A percentile compares a stretch with the other conserved stretches of the same genome.
Evolutionary conservation across 305 asterid genomes (phyloP).

Genomic region (Fraxinus ornus): DNA sequence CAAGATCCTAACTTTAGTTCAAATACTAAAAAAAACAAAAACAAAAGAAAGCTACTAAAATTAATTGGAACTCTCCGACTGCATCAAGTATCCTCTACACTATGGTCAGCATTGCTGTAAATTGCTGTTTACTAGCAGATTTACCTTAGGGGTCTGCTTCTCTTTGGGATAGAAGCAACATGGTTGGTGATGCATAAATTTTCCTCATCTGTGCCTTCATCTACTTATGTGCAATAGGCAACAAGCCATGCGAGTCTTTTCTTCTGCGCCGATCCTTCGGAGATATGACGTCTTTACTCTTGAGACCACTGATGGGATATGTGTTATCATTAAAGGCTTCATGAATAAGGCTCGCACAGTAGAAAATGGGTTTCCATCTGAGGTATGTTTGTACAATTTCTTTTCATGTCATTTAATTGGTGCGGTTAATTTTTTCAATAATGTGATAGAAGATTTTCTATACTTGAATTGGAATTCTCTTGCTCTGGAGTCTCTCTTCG

Average conservation of each 20-base stretch:
- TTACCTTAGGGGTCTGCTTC: not conserved
- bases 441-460: not conserved
- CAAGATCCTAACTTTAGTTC: not conserved
- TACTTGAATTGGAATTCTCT: conserved; percentile 7
- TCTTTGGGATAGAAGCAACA: conserved; percentile 7
- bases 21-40: not conserved
- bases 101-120: not conserved
- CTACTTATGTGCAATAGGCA: conserved; percentile 41
- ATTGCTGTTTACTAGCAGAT: conserved; percentile 2
- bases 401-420: conserved; percentile 15
- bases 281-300: conserved; percentile 49
- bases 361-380: conserved; percentile 63
- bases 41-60: not conserved
- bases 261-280: conserved; percentile 68
- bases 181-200: not conserved
- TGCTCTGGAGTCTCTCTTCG: not conserved
- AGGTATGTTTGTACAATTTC: conserved; percentile 39
- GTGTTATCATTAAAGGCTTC: conserved; percentile 50
- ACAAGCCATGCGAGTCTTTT: conserved; percentile 56
- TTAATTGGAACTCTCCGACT: not conserved
- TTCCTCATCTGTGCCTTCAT: conserved; percentile 7
- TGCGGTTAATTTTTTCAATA: conserved; percentile 1
- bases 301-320: conserved; percentile 69
- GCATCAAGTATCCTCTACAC: not conserved
- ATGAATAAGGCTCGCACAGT: conserved; percentile 56